Conservation (phyloP, 1,284 basidiomycete species). For the Puccinia sorghi region DNA sequence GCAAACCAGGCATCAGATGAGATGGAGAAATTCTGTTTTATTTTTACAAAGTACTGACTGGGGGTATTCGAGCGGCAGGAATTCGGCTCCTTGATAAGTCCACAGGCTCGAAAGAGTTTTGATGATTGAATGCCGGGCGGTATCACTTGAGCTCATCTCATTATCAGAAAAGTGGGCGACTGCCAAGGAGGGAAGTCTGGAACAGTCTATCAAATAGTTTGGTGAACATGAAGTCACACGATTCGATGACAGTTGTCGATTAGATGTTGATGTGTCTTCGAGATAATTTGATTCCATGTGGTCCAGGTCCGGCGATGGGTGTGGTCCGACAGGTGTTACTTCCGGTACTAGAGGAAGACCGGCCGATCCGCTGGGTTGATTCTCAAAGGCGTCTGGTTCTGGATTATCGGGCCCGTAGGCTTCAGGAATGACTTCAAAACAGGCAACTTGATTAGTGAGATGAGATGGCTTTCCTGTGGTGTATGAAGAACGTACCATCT, state of each 20-base stretch:
- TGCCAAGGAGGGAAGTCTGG: conserved; percentile 53
- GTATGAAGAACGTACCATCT: conserved; percentile 29
- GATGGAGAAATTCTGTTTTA: background rate
- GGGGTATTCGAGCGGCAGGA: conserved; percentile 64
- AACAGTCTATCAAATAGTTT: conserved; percentile 23
- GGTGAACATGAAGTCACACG: conserved; percentile 39
- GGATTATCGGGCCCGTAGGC: conserved; percentile 34
- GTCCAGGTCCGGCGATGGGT: conserved; percentile 41
- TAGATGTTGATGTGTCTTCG: conserved; percentile 49
- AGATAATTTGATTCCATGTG: conserved; percentile 27
- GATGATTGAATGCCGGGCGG: conserved; percentile 74
- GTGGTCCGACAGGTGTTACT: conserved; percentile 1
- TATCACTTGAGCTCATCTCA: conserved; percentile 60
- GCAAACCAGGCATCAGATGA: conserved; percentile 6
- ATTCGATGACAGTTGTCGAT: conserved; percentile 45
- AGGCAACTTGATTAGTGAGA: background rate
- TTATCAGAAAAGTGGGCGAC: conserved; percentile 59
- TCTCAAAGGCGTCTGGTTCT: conserved; percentile 3
- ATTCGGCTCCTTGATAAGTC: conserved; percentile 62
- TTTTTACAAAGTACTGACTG: conserved; percentile 57
- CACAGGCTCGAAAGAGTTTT: conserved; percentile 77
- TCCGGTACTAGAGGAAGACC: conserved; percentile 21
- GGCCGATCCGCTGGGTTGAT: conserved; percentile 5
- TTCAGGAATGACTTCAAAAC: conserved; percentile 41
- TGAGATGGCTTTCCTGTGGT: background rate